Base-by-base conservation (phyloP, 1,139 yeast species). In the Hemisphaericaspora xylanilytica region DNA sequence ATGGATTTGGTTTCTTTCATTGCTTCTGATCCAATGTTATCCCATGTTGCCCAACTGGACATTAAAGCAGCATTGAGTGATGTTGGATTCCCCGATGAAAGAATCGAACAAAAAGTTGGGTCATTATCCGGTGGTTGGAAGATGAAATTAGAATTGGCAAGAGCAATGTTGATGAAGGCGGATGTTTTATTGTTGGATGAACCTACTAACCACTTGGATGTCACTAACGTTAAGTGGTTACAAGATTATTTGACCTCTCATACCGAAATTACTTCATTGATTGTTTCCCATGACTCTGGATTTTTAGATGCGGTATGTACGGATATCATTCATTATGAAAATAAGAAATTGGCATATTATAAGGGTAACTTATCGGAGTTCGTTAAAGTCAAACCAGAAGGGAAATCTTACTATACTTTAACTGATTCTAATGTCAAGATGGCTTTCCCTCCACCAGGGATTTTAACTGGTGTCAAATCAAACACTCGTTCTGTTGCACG, bases 201-300 rank as follows among this genome's bases (percentile, higher is more conserved):
- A 81, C 98, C 98, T 78, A 92, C 98, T 67, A 92, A 92, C 85
- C 98, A 92, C 79, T 86, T 92, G 85, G 98, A 92, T 78, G 90
- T 96, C 61, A 96, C 88, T 60, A 92, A 92, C 75, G 97, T 92
- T 64, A 95, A 95, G 67, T 92, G 98, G 98, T 86, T 92, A 76
- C 95, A 86, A 72, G 85, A 92, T 92, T 92, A 92, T 94, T 83
- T 92, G 75, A 80, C 84, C 75, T 89, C 96, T 55, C 90, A 35
- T 64, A 78, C 86, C 81, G 96, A 96, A 69, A 88, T 92, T 67
- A 90, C 98, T 52, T 90, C 97, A 56, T 87, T 92, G 67, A 88
- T 88, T 69, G 97, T 92, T 66, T 92, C 98, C 63, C 98, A 92
- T 81, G 98, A 92, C 70, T 87, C 97, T 42, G 96, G 96, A 24